Percentiles rank a stretch among this genome's conserved stretches.
Evolutionary conservation across 179 eudicot genomes (phyloP).

Genomic region (Drosera spatulata): DNA sequence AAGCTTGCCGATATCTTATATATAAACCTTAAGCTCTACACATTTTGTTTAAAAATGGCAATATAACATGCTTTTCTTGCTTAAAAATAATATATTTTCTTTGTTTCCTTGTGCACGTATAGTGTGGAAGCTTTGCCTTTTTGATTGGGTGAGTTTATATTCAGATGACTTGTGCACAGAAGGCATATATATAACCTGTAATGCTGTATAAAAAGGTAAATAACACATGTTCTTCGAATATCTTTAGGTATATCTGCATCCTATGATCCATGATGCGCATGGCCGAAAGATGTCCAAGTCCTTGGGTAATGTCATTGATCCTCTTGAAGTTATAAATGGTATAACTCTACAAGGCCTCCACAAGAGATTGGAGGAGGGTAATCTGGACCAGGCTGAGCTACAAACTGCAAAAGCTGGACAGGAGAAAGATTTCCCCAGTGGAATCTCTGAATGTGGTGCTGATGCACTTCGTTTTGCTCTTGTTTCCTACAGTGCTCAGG

Average conservation of each 20-base stretch:
- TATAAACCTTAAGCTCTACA: too few relatives aligned
- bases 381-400: conserved; percentile 63
- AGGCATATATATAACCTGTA: too few relatives aligned
- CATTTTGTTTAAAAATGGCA: too few relatives aligned
- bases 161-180: too few relatives aligned
- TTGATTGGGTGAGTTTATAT: too few relatives aligned
- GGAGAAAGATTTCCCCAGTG: conserved; percentile 75
- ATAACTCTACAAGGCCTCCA: conserved; percentile 72
- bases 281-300: conserved; percentile 99
- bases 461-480: conserved; percentile 99
- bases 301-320: conserved; percentile 87
- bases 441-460: conserved; percentile 94
- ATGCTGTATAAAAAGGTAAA: too few relatives aligned
- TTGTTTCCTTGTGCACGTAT: too few relatives aligned
- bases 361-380: conserved; percentile 86
- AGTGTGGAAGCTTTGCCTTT: too few relatives aligned
- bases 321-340: conserved; percentile 87
- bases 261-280: conserved; percentile 97
- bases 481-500: conserved; percentile 96
- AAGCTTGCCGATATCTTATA: too few relatives aligned
- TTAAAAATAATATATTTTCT: too few relatives aligned
- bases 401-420: conserved; percentile 78
- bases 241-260: conserved; percentile 86
- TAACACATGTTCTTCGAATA: background rate
- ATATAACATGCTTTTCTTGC: too few relatives aligned